Base-by-base conservation (phyloP, 805 yeast genomes). In the Schwanniomyces yamadae region DNA sequence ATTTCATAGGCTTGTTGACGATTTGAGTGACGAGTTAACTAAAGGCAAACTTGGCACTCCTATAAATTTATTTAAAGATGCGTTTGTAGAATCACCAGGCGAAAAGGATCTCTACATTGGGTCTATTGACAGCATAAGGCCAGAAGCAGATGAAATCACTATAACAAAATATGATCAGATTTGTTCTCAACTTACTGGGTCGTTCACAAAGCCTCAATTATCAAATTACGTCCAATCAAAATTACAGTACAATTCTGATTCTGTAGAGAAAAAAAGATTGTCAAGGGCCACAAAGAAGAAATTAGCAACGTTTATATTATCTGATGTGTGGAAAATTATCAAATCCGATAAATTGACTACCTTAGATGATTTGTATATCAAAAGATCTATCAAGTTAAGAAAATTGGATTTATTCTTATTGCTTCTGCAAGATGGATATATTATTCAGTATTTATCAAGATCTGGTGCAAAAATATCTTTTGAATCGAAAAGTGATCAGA, bases 401-500 rank as follows among this genome's bases (percentile, higher is more conserved):
- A 56, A 55, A 26, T 51, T 57, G 4, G 74, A 73, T 19, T 44
- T 73, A 46, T 71, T 73, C 35, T 49, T 72, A 6, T 42, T 72
- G 8, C 46, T 67, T 8, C 59, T 67, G 30, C 55, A 61, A 18
- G 56, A 64, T 30, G 77, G 75, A 7, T 40, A 47, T 14, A 44
- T 70, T 11, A 50, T 72, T 6, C 59, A 69, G 27, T 59, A 63
- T 33, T 54, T 75, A 49, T 56, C 68, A 14, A 50, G 67, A 32
- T 56, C 63, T 1, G 78, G 77, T 1, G 65, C 69, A 3, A 48
- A 55, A 31, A 54, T 74, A 23, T 43, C 55, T 4, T 59, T 73
- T 23, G 59, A 57, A 25, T 28, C 41, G n/a, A 37, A 44, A 16
- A 53, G 50, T 5, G 53, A 50, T 12, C 45, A 42, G 19, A 55